Base-by-base conservation (phyloP, 225 moss, liverwort and hornwort genomes). In the Asterella californica region DNA sequence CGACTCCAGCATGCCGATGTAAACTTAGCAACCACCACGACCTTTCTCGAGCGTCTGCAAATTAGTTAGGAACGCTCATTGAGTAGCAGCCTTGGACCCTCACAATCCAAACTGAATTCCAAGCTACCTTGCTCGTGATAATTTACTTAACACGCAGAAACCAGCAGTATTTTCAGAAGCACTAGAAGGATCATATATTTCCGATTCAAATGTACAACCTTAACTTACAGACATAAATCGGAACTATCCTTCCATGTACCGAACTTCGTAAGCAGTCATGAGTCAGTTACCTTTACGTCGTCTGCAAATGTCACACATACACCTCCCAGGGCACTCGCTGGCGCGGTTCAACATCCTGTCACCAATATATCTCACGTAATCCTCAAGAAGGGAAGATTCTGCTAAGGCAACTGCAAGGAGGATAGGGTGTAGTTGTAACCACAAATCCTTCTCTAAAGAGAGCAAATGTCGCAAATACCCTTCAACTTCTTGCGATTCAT, bases 331-430 rank as follows among this genome's bases (percentile, higher is more conserved):
- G 68, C 84, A 84, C 2, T 27, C 60, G n/a, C 54, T 45, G 10
- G 66, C 42, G 11, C 72, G 45, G 5, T 78, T 61, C 24, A 10
- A 24, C 64, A 68, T 81, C 27, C 37, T 74, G 22, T 78, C 61
- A 59, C 53, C 18, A 37, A 81, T 48, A 74, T 65, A 30, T 2
- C 49, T 38, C 6, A 75, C 36, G 9, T 85, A 85, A 17, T 38
- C 22, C 21, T 81, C 65, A 33, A 81, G 81, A 74, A 74, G 50
- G 17, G 47, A 69, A 59, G 74, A 81, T 33, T 81, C 69, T 62
- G 75, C 68, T 49, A 75, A 75, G n/a, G 81, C 81, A 75, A 15
- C 78, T n/a, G 78, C 81, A n/a, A 81, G 32, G 78, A 85, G 78
- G 12, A 75, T 69, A 12, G 81, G 84, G 32, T 81, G 63, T 27